These are phyloP conservation scores for Entomortierella chlamydospora DNA, from an alignment of 192 early-diverging fungal species.

Conservation along the genomic window DNA sequence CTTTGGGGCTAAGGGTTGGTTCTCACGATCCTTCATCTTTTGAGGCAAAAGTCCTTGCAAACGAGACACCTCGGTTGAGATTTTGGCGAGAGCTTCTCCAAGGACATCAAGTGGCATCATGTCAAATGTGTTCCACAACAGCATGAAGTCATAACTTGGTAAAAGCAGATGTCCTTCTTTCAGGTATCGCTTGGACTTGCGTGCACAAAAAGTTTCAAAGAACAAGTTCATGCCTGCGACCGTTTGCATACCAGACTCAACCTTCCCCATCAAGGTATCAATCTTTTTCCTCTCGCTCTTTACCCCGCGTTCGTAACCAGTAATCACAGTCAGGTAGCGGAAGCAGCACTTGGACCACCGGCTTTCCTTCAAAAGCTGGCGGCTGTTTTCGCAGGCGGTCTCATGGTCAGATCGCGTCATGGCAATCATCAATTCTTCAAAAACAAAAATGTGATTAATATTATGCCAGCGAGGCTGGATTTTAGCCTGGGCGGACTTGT, in stretches of 20 bases:
- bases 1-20: conserved; percentile 39
- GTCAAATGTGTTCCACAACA: conserved; percentile 78
- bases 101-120: conserved; percentile 68
- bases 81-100: conserved; percentile 24
- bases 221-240: conserved; percentile 90
- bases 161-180: conserved; percentile 78
- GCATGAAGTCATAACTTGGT: conserved; percentile 82
- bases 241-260: conserved; percentile 75
- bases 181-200: conserved; percentile 83
- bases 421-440: conserved; percentile 79
- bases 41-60: conserved; percentile 18
- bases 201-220: conserved; percentile 85
- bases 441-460: conserved; percentile 83
- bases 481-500: conserved; percentile 63
- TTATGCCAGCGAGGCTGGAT: conserved; percentile 76
- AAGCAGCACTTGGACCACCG: conserved; percentile 90
- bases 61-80: conserved; percentile 37
- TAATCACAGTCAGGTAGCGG: conserved; percentile 77
- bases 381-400: conserved; percentile 69
- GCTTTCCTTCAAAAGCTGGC: conserved; percentile 77
- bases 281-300: conserved; percentile 61
- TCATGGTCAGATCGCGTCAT: conserved; percentile 73
- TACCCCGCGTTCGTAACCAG: conserved; percentile 58
- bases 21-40: conserved; percentile 47
- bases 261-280: conserved; percentile 69